Base-by-base conservation (phyloP, 2,329 filamentous ascomycete species). In the Sporothrix dimorphospora region DNA sequence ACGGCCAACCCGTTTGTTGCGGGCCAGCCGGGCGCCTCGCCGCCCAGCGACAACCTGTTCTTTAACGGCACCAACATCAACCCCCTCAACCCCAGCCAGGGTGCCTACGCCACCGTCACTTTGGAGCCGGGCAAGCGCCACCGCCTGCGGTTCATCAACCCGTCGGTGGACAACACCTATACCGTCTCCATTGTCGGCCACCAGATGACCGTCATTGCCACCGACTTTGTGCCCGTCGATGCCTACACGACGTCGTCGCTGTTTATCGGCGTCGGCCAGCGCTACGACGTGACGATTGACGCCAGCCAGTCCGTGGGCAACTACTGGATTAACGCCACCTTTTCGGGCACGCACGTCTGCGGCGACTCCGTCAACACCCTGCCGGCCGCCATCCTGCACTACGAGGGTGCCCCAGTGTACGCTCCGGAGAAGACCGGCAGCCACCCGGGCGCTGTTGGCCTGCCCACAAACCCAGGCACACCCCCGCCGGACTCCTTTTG, bases 141-240 rank as follows among this genome's bases (percentile, higher is more conserved):
- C 76, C 81, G 83, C 4, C 79, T 88, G 51, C 80, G 85, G 1
- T 75, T 87, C 70, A 84, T 88, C 78, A 86, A 87, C 78, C 83
- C 83, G 0, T 87, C 78, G 80, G 86, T 79, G 75, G 80, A 79
- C 81, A 80, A 89, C 79, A 53, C 80, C 67, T 80, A 87, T 74
- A 84, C 82, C 1, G 80, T 89, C 27, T 84, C 86, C 34, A 82
- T 86, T 7, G 83, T 82, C 69, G 81, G 81, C 34, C 86, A 89
- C 76, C 79, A 79, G 14, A 79, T 88, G 75, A 85, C 82, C 1
- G 81, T 89, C 69, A 85, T 88, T 69, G 81, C 84, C 3, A 82
- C 82, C 61, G 87, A 88, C 75, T 83, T 87, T 61, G 85, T 88
- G 2, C 83, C 85, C 0, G 79, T 87, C 71, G 76, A 83, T 70